Evolutionary conservation across 805 yeast species (phyloP), one percentile per base, ranked within the genome.

Genomic region (Kockiozyma suomiensis): DNA sequence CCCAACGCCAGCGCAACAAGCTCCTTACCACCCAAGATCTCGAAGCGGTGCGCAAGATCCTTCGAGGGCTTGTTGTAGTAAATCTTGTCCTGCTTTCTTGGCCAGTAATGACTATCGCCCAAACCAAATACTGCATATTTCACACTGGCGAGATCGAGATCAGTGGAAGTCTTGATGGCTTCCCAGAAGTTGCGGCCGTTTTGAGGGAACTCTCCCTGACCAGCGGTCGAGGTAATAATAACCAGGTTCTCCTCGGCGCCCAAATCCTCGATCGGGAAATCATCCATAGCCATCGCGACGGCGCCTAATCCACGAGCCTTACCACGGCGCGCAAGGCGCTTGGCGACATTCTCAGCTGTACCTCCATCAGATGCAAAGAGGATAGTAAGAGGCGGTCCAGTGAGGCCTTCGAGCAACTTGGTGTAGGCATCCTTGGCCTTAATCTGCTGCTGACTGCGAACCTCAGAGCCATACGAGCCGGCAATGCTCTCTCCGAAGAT

Each of bases 331-430:
- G 85, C 85, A 61, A 90, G 78, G 70, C 89, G 84, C 73, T 85
- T 87, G 38, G 96, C 96, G n/a, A 90, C 78, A 48, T 79, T 81
- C 70, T 88, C 88, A 45, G 96, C 97, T 68, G 84, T 87, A 53
- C 97, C 97, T 71, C 96, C 96, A 71, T 90, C 97, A 21, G 96
- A 89, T 4, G 97, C 97, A 75, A 82, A 90, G 23, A 90, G 86
- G 62, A 90, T 82, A 12, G 93, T 86, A 63, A 91, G 74, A 52
- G 97, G 97, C 33, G 97, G 97, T 37, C 98, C 97, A 33, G 90
- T 83, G 61, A 93, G 79, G 25, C 96, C 96, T 66, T 88, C 96
- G 50, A 93, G 79, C 60, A 93, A 79, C 70, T 85, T 82, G 61
- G 82, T 80, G 73, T 82, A 90, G 1, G 97, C 94, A 50, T 82